These are phyloP conservation scores for Aaosphaeria arxii DNA, from an alignment of 2,329 filamentous ascomycete genomes.

Conservation along the genomic window DNA sequence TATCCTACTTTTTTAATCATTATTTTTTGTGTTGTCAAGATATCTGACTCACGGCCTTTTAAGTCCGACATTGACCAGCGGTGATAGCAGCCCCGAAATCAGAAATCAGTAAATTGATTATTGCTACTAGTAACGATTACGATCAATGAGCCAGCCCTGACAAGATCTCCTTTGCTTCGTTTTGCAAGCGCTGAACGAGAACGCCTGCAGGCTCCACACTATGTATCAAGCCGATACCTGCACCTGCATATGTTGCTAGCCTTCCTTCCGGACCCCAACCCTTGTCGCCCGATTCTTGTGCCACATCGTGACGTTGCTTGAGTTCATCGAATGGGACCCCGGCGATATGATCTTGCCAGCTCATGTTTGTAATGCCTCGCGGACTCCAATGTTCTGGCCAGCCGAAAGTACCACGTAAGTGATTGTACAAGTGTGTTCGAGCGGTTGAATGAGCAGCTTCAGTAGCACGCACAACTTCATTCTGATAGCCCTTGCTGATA, in stretches of 20 bases:
- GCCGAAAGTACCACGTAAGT: slow-evolving; percentile 51
- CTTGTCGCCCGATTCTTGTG: background rate
- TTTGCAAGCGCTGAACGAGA: background rate
- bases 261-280: background rate
- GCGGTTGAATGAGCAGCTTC: slow-evolving; percentile 49
- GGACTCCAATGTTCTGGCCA: slow-evolving; percentile 58
- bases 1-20: too few species aligned
- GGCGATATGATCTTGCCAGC: slow-evolving; percentile 7
- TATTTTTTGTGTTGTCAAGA: too few species aligned
- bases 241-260: background rate
- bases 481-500: slow-evolving; percentile 43
- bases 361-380: slow-evolving; percentile 53
- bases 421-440: slow-evolving; percentile 48
- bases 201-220: background rate
- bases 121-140: too few species aligned
- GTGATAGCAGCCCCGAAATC: too few species aligned
- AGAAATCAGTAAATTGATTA: too few species aligned
- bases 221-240: background rate
- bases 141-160: too few species aligned
- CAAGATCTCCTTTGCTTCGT: background rate
- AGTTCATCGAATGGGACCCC: background rate
- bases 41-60: too few species aligned
- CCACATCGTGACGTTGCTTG: background rate
- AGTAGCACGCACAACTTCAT: slow-evolving; percentile 41
- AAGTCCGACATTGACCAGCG: too few species aligned